phyloP scores from a whole-genome alignment of 305 asterid species.

The Rubia tinctorum region DNA sequence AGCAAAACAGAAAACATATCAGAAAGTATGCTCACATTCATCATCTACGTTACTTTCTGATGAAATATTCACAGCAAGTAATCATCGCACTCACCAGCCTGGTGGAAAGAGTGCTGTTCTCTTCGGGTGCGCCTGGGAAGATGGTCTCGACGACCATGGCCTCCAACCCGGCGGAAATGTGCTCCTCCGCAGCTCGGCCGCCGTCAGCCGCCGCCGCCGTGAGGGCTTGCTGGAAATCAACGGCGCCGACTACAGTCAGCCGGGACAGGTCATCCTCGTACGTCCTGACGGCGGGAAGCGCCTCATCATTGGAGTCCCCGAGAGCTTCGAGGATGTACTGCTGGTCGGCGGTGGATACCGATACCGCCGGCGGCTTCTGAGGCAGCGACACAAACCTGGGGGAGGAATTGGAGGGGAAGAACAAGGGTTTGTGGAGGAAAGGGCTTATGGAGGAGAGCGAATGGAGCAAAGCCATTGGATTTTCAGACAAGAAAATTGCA shows the following conservation, averaged over 20 bases:
- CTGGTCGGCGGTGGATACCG: conserved; percentile 33
- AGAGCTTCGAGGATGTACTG: conserved; percentile 54
- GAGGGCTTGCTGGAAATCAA: conserved; percentile 68
- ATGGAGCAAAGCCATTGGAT: conserved; percentile 43
- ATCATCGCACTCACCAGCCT: conserved; percentile 54
- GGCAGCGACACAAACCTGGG: conserved; percentile 24
- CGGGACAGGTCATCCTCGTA: conserved; percentile 73
- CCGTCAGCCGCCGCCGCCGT: conserved; percentile 96
- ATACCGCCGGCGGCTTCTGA: conserved; percentile 23
- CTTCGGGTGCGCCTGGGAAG: conserved; percentile 52
- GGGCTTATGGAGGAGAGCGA: conserved; percentile 20
- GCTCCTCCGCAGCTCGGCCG: conserved; percentile 71
- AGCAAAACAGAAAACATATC: background rate
- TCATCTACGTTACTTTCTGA: background rate
- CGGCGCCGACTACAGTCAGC: conserved; percentile 67
- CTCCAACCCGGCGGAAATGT: conserved; percentile 42
- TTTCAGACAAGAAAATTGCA: background rate
- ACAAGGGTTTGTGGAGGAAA: conserved; percentile 18
- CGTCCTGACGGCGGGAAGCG: conserved; percentile 62
- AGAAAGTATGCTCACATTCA: background rate
- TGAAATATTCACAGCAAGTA: background rate
- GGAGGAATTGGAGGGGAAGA: conserved; percentile 16
- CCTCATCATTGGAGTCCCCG: conserved; percentile 37
- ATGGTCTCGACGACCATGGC: conserved; percentile 85
- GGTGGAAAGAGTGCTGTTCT: conserved; percentile 64